These are phyloP conservation scores for Posidonia oceanica DNA, from an alignment of 116 monocot genomes.

Conservation along the genomic window DNA sequence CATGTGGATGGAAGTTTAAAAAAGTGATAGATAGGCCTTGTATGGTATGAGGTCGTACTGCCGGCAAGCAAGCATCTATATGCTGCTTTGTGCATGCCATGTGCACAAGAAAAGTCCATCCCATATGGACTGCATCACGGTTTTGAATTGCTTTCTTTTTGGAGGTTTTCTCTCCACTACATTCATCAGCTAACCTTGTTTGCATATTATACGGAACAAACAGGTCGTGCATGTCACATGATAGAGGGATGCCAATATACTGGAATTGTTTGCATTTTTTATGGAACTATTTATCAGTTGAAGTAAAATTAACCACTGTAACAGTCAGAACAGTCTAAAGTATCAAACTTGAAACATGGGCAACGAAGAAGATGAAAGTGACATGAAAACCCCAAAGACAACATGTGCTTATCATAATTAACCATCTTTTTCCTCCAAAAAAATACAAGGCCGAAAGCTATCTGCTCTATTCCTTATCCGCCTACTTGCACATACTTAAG, in stretches of 20 bases:
- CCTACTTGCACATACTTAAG: neutral
- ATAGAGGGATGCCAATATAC: neutral
- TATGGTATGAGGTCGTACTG: too few species aligned
- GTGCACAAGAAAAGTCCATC: neutral
- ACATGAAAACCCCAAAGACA: neutral
- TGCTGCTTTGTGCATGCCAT: too few species aligned
- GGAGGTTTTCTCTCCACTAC: neutral
- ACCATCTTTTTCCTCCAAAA: too few species aligned
- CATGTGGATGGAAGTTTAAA: constrained; percentile 4
- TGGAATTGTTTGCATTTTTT: neutral
- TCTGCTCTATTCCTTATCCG: neutral
- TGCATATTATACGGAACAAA: neutral
- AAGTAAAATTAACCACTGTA: too few species aligned
- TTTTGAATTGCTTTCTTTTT: neutral
- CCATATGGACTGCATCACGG: neutral
- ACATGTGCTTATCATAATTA: neutral
- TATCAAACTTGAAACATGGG: too few species aligned
- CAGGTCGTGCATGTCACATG: constrained; percentile 2
- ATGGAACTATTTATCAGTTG: too few species aligned
- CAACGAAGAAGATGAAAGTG: too few species aligned
- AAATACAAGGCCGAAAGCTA: neutral
- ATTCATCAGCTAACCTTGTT: neutral
- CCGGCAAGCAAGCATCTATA: too few species aligned
- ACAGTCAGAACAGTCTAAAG: too few species aligned
- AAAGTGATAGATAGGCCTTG: neutral